Conservation (phyloP, 371 early-diverging fungal species). For the Rhizopus sp. region DNA sequence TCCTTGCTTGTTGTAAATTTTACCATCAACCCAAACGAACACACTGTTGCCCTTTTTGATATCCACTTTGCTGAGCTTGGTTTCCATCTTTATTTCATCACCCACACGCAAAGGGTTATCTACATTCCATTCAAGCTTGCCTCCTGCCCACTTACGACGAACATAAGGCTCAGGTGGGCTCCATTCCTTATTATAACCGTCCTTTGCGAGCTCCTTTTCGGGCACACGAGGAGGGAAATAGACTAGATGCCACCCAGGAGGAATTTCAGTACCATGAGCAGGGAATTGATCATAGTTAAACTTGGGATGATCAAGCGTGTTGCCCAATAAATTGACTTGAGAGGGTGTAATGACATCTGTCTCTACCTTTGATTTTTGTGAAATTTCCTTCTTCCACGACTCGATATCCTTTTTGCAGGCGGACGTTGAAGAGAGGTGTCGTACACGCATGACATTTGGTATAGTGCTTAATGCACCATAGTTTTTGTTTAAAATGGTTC, state of each 20-base stretch:
- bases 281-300: conserved; percentile 22
- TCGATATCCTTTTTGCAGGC: not conserved
- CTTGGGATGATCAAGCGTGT: conserved; percentile 22
- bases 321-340: conserved; percentile 25
- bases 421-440: not conserved
- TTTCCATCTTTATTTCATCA: conserved; percentile 53
- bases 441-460: not conserved
- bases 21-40: conserved; percentile 63
- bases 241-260: conserved; percentile 72
- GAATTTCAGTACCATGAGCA: conserved; percentile 52
- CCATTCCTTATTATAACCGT: conserved; percentile 74
- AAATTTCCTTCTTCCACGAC: conserved; percentile 22
- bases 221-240: conserved; percentile 71
- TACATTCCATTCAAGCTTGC: conserved; percentile 60
- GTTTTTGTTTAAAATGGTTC: not conserved
- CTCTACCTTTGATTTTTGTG: conserved; percentile 20
- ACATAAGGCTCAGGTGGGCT: conserved; percentile 72
- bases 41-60: conserved; percentile 62
- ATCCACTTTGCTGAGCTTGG: conserved; percentile 51
- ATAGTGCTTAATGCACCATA: not conserved
- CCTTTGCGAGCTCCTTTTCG: conserved; percentile 66
- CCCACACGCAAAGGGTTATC: conserved; percentile 67
- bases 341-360: conserved; percentile 33
- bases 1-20: conserved; percentile 63
- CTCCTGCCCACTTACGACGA: conserved; percentile 86